These are phyloP conservation scores for Odontarrhena argentea DNA, from an alignment of 345 rosid genomes.

Conservation along the genomic window DNA sequence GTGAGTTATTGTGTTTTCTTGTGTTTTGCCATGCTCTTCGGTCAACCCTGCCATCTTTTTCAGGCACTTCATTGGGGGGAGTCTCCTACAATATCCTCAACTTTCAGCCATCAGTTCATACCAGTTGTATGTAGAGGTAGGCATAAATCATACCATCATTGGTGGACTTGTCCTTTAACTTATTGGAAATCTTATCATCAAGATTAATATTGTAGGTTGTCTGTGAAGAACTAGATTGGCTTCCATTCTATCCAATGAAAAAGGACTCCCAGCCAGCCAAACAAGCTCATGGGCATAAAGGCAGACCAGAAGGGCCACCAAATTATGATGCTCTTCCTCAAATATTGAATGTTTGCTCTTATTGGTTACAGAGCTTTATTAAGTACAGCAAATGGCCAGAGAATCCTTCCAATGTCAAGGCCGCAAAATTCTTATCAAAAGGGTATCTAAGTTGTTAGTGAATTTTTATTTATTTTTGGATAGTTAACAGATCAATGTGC, in stretches of 20 bases:
- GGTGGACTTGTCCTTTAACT: conserved; percentile 18
- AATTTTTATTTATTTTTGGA: conserved; percentile 5
- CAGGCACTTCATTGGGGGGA: conserved; percentile 92
- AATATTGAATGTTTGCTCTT: conserved; percentile 75
- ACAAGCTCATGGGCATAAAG: conserved; percentile 59
- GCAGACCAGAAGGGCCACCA: conserved; percentile 63
- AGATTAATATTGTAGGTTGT: conserved; percentile 64
- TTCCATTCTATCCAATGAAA: conserved; percentile 70
- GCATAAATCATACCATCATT: conserved; percentile 38
- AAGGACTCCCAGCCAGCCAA: conserved; percentile 39
- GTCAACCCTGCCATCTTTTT: conserved; percentile 24
- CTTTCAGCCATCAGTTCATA: conserved; percentile 94
- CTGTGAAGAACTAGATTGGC: conserved; percentile 96
- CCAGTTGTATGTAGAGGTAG: conserved; percentile 95
- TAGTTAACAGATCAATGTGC: not conserved
- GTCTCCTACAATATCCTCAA: conserved; percentile 90
- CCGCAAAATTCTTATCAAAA: conserved; percentile 76
- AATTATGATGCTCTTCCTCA: conserved; percentile 75
- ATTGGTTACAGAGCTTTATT: conserved; percentile 93
- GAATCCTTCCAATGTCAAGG: conserved; percentile 83
- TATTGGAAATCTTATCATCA: conserved; percentile 23
- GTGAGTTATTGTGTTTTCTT: conserved; percentile 44
- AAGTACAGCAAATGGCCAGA: conserved; percentile 96
- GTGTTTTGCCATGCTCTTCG: conserved; percentile 20
- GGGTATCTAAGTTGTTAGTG: conserved; percentile 55